Percentiles rank a stretch among this genome's conserved stretches.
These are phyloP conservation scores for Gamsiella multidivaricata DNA, from an alignment of 192 early-diverging fungal species.

Conservation along the genomic window DNA sequence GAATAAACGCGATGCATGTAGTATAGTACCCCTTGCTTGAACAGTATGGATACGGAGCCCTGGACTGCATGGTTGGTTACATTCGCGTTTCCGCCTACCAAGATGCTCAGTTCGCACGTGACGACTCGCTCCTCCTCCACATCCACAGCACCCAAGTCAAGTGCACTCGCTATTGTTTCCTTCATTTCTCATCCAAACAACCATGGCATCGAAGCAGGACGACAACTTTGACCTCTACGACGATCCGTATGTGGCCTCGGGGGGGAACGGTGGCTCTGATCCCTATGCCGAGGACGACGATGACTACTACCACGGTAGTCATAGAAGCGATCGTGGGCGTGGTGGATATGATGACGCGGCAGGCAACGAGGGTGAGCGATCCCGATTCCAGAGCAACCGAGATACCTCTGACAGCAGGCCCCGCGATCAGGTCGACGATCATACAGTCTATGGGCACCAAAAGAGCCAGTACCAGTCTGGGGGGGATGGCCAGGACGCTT, in stretches of 20 bases:
- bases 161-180: no score
- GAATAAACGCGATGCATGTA: no score
- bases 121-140: no score
- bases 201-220: conserved; percentile 43
- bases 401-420: not conserved
- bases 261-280: conserved; percentile 21
- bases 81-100: no score
- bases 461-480: not conserved
- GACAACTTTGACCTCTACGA: conserved; percentile 55
- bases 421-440: not conserved
- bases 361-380: conserved; percentile 6
- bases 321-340: conserved; percentile 10
- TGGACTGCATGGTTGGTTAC: no score
- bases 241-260: conserved; percentile 43
- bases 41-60: no score
- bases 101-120: no score
- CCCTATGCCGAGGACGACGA: conserved; percentile 48
- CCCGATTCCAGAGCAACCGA: conserved; percentile 18
- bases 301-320: conserved; percentile 31
- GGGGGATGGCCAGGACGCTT: not conserved
- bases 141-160: no score
- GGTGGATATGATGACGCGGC: conserved; percentile 18
- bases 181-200: not conserved
- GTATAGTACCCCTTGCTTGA: no score
- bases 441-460: not conserved